A percentile compares a stretch with the other conserved stretches of the same genome.
Evolutionary conservation across 805 yeast species (phyloP).

Genomic region (Brettanomyces sp.): DNA sequence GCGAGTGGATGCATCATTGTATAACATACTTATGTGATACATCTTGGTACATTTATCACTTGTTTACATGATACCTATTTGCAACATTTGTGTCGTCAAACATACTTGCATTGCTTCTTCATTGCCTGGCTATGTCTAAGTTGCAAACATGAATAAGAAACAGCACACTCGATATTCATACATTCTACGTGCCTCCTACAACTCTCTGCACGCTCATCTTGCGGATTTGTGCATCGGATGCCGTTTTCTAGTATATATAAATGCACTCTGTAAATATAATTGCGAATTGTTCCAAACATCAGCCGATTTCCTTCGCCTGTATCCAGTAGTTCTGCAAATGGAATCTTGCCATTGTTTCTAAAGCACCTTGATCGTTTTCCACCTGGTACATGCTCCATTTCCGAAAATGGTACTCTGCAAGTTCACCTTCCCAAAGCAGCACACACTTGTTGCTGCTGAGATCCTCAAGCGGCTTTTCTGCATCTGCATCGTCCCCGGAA

Average conservation of each 20-base stretch:
- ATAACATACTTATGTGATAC: too few species aligned
- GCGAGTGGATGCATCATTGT: too few species aligned
- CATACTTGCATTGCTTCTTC: too few species aligned
- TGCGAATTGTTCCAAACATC: background rate
- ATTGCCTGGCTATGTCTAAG: too few species aligned
- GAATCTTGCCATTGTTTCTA: constrained; percentile 38
- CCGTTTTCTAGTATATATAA: too few species aligned
- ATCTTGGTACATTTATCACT: too few species aligned
- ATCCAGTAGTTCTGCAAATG: constrained; percentile 54
- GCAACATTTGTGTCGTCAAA: too few species aligned
- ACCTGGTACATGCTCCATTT: constrained; percentile 63
- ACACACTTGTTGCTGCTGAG: constrained; percentile 35
- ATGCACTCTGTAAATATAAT: background rate
- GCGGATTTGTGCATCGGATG: background rate
- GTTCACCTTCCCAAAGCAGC: constrained; percentile 65
- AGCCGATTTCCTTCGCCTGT: constrained; percentile 19
- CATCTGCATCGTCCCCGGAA: background rate
- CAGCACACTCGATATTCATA: too few species aligned
- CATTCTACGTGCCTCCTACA: too few species aligned
- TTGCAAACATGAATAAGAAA: too few species aligned
- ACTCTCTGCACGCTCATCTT: background rate
- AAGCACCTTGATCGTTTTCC: constrained; percentile 39
- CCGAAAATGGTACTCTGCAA: constrained; percentile 43
- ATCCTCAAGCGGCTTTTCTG: constrained; percentile 23
- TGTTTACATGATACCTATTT: too few species aligned